Evolutionary conservation across 1,284 basidiomycete species (phyloP).

Genomic region (Naganishia liquefaciens): DNA sequence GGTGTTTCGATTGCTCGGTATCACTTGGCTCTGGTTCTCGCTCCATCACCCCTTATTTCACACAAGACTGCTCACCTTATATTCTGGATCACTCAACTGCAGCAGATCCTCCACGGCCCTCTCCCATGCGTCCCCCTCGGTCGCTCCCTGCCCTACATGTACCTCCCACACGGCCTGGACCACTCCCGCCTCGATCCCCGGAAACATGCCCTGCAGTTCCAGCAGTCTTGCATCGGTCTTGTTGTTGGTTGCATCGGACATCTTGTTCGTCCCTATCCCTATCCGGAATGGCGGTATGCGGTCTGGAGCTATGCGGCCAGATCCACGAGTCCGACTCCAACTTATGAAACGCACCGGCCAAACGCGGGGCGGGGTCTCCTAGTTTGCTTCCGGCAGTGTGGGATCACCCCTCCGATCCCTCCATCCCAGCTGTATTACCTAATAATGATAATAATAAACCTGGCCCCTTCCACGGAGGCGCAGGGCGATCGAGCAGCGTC

Average conservation of each 20-base stretch:
- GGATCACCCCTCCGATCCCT: neutral
- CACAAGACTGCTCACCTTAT: conserved; percentile 26
- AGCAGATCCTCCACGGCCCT: conserved; percentile 27
- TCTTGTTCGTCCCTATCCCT: neutral
- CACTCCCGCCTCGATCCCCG: conserved; percentile 22
- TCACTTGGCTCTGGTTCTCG: neutral
- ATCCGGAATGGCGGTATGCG: neutral
- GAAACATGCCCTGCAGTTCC: conserved; percentile 28
- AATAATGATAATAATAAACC: no score
- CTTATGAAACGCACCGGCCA: neutral
- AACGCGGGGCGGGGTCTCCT: no score
- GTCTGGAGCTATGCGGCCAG: no score
- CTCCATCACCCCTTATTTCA: neutral
- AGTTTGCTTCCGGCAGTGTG: neutral
- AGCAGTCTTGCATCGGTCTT: neutral
- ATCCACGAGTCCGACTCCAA: neutral
- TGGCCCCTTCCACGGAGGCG: no score
- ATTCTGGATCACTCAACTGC: conserved; percentile 33
- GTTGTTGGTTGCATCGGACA: neutral
- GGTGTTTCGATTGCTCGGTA: no score
- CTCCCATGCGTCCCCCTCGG: conserved; percentile 2
- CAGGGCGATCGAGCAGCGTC: conserved; percentile 1
- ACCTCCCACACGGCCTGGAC: conserved; percentile 25
- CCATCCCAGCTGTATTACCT: no score
- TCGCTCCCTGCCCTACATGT: neutral